Conservation (phyloP, 345 rosid genomes). For the Alliaria petiolata region DNA sequence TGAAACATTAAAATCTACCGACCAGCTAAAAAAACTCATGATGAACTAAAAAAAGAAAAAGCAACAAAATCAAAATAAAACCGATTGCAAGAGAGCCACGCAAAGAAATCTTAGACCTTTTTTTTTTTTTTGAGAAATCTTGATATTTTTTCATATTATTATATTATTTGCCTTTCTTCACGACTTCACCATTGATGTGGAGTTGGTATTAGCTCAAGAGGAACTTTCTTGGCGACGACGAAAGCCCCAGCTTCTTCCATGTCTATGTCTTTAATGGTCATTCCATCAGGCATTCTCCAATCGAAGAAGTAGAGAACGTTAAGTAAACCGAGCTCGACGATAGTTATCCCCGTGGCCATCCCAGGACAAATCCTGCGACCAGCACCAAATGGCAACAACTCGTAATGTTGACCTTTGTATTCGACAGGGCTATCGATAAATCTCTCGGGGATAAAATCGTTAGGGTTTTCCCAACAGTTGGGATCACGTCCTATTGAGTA, state of each 20-base stretch:
- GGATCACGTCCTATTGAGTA: constrained; percentile 54
- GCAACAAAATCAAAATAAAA: not conserved
- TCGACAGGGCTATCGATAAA: constrained; percentile 38
- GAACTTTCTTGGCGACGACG: constrained; percentile 20
- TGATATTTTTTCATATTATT: too few relatives aligned
- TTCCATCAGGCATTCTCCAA: constrained; percentile 41
- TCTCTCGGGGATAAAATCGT: constrained; percentile 43
- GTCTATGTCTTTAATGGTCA: constrained; percentile 23
- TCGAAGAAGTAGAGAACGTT: constrained; percentile 40
- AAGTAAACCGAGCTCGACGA: constrained; percentile 34
- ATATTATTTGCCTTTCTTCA: not conserved
- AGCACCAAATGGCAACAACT: constrained; percentile 51
- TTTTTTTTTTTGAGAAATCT: too few relatives aligned
- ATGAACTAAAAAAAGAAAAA: too few relatives aligned
- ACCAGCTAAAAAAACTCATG: not conserved
- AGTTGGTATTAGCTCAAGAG: constrained; percentile 25
- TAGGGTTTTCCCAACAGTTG: constrained; percentile 36
- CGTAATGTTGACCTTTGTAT: constrained; percentile 45
- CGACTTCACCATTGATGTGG: constrained; percentile 1
- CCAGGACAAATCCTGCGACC: constrained; percentile 58
- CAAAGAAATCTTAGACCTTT: not conserved
- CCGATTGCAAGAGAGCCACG: not conserved
- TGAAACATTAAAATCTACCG: not conserved
- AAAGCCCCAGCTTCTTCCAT: constrained; percentile 37
- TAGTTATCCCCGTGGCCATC: constrained; percentile 32